Base-by-base conservation (phyloP, 106 monocot species). In the Dendrobium officinale region DNA sequence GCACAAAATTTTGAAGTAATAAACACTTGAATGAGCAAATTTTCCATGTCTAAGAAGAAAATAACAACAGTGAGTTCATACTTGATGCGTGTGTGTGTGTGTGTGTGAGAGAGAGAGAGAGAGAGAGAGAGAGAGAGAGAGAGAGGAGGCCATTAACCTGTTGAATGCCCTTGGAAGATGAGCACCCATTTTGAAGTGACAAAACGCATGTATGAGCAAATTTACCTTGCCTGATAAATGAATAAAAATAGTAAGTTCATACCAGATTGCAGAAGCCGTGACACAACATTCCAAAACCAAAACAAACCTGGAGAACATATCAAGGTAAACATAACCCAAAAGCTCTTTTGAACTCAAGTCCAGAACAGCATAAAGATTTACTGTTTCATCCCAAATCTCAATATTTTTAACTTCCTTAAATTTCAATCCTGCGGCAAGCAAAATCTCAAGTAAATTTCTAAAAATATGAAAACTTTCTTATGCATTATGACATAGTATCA, bases 251-350 rank as follows among this genome's bases (percentile, higher is more conserved):
- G 11, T 19, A 10, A 76, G 76, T 76, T 76, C 45, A 76, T n/a
- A 48, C 9, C 29, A 20, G 13, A 74, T 42, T 74, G 9, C 0
- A 74, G 49, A 4, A 67, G 2, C 8, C 29, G 68, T 66, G 15
- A 27, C 84, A 24, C 79, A 61, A 26, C 18, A 77, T 43, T 73
- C 18, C 8, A 66, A 42, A 64, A 56, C 22, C 37, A 78, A 75
- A 86, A 72, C 47, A 10, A 58, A 99, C 99, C 99, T 99, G 56
- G 88, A 85, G 85, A 88, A 88, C 42, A 91, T 83, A 79, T 99
- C 99, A 45, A 99, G 88, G 75, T 90, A 99, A 81, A 99, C 90
- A 64, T 95, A 99, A 80, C 99, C 99, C 81, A 99, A 73, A 13
- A 99, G 88, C 80, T 95, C 95, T 82, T 42, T 82, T 59, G 89